These are phyloP conservation scores for Solanum ossicruentum DNA, from an alignment of 257 asterid genomes.

Conservation along the genomic window DNA sequence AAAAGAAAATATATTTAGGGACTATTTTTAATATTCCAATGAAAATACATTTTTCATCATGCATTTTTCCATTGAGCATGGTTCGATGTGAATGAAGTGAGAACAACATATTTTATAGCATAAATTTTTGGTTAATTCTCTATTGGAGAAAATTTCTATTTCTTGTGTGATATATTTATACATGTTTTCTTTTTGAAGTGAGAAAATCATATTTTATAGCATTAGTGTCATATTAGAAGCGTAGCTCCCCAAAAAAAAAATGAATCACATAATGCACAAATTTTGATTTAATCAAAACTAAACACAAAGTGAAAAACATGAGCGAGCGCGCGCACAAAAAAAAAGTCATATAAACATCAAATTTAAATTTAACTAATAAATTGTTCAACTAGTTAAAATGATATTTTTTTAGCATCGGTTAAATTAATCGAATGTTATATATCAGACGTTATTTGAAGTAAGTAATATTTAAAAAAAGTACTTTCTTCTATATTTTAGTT, in stretches of 20 bases:
- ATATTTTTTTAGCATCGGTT: not conserved
- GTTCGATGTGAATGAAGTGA: not conserved
- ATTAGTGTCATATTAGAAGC: not conserved
- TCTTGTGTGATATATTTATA: not conserved
- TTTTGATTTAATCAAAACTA: not conserved
- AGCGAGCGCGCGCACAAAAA: not conserved
- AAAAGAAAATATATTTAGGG: not conserved
- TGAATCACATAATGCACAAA: rapidly evolving
- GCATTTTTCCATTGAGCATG: not conserved
- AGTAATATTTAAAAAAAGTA: not conserved
- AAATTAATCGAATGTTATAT: not conserved
- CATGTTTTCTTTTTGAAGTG: not conserved
- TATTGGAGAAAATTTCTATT: rapidly evolving
- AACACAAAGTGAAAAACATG: not conserved
- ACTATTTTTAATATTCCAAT: not conserved
- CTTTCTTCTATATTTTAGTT: not conserved
- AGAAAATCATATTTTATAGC: not conserved
- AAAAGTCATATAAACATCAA: not conserved
- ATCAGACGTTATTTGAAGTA: not conserved
- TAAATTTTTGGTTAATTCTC: not conserved
- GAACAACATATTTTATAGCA: not conserved
- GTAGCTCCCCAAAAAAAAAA: rapidly evolving
- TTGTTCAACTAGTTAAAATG: not conserved
- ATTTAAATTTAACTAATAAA: not conserved
- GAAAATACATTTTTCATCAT: too few relatives aligned